Percentiles rank a stretch among this genome's conserved stretches.
These are phyloP conservation scores for Corymbia calophylla DNA, from an alignment of 441 rosid genomes.

Conservation along the genomic window DNA sequence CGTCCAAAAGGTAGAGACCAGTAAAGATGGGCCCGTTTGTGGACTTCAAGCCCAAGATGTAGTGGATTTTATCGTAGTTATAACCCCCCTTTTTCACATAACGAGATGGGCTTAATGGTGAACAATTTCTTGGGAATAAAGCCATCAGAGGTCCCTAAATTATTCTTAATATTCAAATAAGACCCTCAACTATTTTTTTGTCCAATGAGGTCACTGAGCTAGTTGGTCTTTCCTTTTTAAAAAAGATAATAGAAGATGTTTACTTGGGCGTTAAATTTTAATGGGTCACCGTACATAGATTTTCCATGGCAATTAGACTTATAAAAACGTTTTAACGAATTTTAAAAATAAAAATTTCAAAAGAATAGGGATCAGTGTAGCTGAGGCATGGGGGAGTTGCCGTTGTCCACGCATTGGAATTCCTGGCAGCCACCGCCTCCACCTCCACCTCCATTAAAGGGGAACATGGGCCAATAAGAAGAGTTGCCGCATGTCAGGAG, in stretches of 20 bases:
- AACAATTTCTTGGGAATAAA: neutral
- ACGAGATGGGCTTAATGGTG: neutral
- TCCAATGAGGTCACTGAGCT: neutral
- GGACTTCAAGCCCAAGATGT: neutral
- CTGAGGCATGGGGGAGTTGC: fast-evolving
- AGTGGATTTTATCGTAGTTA: neutral
- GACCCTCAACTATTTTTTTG: neutral
- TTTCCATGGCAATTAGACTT: neutral
- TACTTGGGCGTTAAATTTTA: neutral
- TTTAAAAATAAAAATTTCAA: neutral
- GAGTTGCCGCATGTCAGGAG: neutral
- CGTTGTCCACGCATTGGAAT: neutral
- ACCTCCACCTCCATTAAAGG: neutral
- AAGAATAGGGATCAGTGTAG: neutral
- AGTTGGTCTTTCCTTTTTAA: neutral
- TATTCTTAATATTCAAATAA: neutral
- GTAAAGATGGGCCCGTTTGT: neutral
- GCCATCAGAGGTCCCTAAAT: neutral
- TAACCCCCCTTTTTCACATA: neutral
- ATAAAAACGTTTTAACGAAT: neutral
- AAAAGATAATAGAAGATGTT: neutral
- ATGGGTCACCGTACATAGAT: neutral
- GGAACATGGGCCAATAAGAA: neutral
- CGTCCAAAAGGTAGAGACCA: neutral
- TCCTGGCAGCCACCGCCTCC: neutral